phyloP scores from a whole-genome alignment of 139 green algal genomes.

The Gonium pectorale region DNA sequence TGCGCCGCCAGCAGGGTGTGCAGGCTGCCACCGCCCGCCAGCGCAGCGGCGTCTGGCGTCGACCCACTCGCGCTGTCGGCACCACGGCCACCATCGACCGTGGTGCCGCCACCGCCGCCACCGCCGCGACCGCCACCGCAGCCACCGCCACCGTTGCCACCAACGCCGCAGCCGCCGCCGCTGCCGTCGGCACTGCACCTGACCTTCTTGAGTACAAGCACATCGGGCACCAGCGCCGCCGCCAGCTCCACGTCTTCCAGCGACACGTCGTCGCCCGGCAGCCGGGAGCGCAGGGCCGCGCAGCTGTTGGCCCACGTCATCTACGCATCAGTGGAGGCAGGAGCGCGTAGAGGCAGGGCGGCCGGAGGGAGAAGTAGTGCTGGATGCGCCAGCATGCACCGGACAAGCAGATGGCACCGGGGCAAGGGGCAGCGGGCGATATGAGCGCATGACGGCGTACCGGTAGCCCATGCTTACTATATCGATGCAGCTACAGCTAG shows the following conservation, averaged over 20 bases:
- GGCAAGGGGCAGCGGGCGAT: too few relatives aligned
- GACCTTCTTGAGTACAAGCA: conserved; percentile 54
- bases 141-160: not conserved
- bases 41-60: too few relatives aligned
- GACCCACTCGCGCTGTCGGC: too few relatives aligned
- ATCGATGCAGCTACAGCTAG: too few relatives aligned
- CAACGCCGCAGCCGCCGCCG: not conserved
- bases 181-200: not conserved
- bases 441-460: too few relatives aligned
- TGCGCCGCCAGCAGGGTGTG: not conserved
- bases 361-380: too few relatives aligned
- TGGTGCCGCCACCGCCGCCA: not conserved
- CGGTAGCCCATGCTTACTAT: too few relatives aligned
- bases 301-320: conserved; percentile 38
- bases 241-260: conserved; percentile 59
- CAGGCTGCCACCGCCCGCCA: not conserved
- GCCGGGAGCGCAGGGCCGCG: conserved; percentile 9
- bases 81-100: too few relatives aligned
- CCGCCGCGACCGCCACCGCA: not conserved
- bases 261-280: conserved; percentile 17
- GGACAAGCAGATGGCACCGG: too few relatives aligned
- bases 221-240: conserved; percentile 54
- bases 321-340: too few relatives aligned
- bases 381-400: too few relatives aligned
- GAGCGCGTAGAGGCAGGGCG: too few relatives aligned